These are phyloP conservation scores for Fallopia convolvulus DNA, from an alignment of 148 eudicot species.

Conservation along the genomic window DNA sequence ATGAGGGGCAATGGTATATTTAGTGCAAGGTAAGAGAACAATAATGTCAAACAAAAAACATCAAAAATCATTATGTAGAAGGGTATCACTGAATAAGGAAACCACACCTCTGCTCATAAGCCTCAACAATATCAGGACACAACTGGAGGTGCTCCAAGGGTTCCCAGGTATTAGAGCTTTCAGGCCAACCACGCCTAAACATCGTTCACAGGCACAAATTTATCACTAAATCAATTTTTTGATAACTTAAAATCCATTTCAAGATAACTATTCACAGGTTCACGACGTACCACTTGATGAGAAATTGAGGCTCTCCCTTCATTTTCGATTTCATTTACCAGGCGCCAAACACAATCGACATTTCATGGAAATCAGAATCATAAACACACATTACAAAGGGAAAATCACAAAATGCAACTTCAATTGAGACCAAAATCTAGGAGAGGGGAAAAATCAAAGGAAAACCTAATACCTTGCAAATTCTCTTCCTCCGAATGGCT, in stretches of 20 bases:
- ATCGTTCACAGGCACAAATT: not conserved
- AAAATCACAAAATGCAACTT: conserved; percentile 1
- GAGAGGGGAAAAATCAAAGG: not conserved
- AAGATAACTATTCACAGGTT: not conserved
- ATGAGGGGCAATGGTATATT: not conserved
- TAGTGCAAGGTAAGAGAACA: not conserved
- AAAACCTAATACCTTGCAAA: conserved; percentile 55
- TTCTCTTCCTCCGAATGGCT: conserved; percentile 63
- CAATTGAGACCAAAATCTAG: not conserved
- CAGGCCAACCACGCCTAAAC: conserved; percentile 98
- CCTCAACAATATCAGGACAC: conserved; percentile 79
- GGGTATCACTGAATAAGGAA: not conserved
- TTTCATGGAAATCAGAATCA: not conserved
- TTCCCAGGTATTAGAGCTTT: conserved; percentile 94
- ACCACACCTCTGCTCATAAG: conserved; percentile 77
- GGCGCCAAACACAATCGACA: not conserved
- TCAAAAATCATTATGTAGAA: not conserved
- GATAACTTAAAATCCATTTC: not conserved
- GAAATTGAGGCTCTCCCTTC: conserved; percentile 80
- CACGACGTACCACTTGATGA: conserved; percentile 82
- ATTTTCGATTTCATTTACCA: not conserved
- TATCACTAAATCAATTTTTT: not conserved
- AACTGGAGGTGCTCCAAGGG: conserved; percentile 72
- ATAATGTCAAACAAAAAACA: not conserved
- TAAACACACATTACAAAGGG: conserved; percentile 7